These are phyloP conservation scores for Annona squamosa DNA, from an alignment of 164 flowering plant genomes.

Conservation along the genomic window DNA sequence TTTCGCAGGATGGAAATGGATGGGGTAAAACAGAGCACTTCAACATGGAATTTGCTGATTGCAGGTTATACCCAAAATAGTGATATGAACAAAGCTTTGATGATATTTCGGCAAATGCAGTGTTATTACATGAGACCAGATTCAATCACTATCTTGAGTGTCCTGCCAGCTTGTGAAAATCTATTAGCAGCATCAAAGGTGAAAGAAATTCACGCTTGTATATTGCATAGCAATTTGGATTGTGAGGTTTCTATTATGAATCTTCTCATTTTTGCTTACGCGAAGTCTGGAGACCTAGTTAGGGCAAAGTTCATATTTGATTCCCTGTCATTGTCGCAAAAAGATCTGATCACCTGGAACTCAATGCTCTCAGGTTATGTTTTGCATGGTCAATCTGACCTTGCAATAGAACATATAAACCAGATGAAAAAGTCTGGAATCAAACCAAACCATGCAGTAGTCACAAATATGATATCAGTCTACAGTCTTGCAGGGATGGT, in stretches of 20 bases:
- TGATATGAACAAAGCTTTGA: slow-evolving; percentile 19
- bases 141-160: slow-evolving; percentile 23
- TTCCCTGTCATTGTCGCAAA: slow-evolving; percentile 4
- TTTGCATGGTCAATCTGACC: slow-evolving; percentile 17
- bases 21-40: slow-evolving; percentile 17
- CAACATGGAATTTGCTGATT: slow-evolving; percentile 28
- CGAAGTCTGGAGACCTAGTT: slow-evolving; percentile 24
- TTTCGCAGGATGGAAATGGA: slow-evolving; percentile 21
- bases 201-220: slow-evolving; percentile 23
- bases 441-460: slow-evolving; percentile 22
- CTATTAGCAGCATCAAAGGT: slow-evolving; percentile 17
- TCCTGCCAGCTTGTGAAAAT: slow-evolving; percentile 28
- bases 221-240: slow-evolving; percentile 12
- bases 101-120: slow-evolving; percentile 26
- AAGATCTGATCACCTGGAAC: slow-evolving; percentile 26
- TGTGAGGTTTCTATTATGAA: slow-evolving; percentile 14
- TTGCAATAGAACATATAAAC: slow-evolving; percentile 14
- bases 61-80: slow-evolving; percentile 24
- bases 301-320: slow-evolving; percentile 21
- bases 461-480: slow-evolving; percentile 17
- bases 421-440: slow-evolving; percentile 15
- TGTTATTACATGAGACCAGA: slow-evolving; percentile 15
- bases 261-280: slow-evolving; percentile 21
- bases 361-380: slow-evolving; percentile 22
- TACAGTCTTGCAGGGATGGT: slow-evolving; percentile 22